These are phyloP conservation scores for Auricularia sp. DNA, from an alignment of 768 basidiomycete genomes.

Conservation along the genomic window DNA sequence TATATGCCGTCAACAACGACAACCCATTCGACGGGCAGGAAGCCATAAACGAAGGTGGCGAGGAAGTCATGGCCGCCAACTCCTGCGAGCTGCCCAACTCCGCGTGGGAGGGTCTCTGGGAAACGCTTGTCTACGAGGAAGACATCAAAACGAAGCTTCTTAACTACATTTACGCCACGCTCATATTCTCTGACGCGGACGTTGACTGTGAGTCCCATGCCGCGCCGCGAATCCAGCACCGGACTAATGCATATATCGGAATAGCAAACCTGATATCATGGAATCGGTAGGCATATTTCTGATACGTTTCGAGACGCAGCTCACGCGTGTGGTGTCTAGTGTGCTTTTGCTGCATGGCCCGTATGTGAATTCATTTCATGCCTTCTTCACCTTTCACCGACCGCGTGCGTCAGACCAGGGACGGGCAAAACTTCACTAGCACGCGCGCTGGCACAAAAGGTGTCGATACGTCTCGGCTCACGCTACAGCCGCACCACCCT, in stretches of 20 bases:
- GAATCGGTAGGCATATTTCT: slow-evolving; percentile 50
- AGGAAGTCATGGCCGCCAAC: slow-evolving; percentile 77
- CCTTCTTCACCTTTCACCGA: neutral
- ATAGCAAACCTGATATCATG: slow-evolving; percentile 76
- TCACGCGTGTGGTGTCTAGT: slow-evolving; percentile 13
- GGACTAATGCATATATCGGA: slow-evolving; percentile 5
- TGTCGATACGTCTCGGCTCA: slow-evolving; percentile 2
- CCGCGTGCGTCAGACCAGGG: slow-evolving; percentile 42
- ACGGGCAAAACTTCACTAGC: slow-evolving; percentile 96
- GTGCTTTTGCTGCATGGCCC: slow-evolving; percentile 92
- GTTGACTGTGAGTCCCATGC: slow-evolving; percentile 55
- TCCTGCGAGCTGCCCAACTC: slow-evolving; percentile 80
- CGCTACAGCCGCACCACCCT: slow-evolving; percentile 83
- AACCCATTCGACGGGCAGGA: slow-evolving; percentile 58
- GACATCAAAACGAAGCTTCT: slow-evolving; percentile 81
- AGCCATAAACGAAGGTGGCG: slow-evolving; percentile 50
- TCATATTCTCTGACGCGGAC: slow-evolving; percentile 82
- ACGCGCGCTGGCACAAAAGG: slow-evolving; percentile 87
- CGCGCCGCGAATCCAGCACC: neutral
- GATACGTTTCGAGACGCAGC: neutral
- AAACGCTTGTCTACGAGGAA: slow-evolving; percentile 75
- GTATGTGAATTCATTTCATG: slow-evolving; percentile 7
- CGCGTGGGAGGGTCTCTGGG: slow-evolving; percentile 88
- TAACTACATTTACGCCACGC: slow-evolving; percentile 90
- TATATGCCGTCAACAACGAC: slow-evolving; percentile 70